Conservation (phyloP, 257 asterid genomes). For the Primulina huaijiensis region DNA sequence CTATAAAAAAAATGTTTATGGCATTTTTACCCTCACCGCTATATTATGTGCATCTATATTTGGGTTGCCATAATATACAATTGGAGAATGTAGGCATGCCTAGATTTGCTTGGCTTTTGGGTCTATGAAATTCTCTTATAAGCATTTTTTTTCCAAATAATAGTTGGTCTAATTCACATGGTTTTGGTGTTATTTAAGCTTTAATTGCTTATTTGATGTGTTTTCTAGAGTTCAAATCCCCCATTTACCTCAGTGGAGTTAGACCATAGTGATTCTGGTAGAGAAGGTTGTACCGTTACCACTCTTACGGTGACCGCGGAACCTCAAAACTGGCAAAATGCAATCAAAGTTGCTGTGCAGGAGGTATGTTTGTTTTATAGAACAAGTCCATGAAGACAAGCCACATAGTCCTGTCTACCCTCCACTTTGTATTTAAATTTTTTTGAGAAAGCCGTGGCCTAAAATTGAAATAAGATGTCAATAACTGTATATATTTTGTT, state of each 20-base stretch:
- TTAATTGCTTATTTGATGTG: conserved; percentile 30
- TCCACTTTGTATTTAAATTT: background rate
- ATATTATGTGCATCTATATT: conserved; percentile 16
- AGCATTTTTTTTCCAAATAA: background rate
- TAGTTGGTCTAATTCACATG: conserved; percentile 20
- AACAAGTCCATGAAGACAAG: background rate
- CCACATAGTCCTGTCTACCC: background rate
- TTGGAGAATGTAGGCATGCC: conserved; percentile 6
- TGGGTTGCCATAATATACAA: conserved; percentile 2
- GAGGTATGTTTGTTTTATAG: conserved; percentile 61
- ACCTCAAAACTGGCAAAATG: conserved; percentile 91
- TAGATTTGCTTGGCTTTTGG: background rate
- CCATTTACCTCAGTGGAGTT: conserved; percentile 96
- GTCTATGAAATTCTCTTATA: conserved; percentile 16
- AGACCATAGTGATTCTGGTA: conserved; percentile 99
- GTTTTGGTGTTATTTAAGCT: conserved; percentile 21
- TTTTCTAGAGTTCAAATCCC: conserved; percentile 91
- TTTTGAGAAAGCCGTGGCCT: background rate
- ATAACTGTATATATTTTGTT: conserved; percentile 2
- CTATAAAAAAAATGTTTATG: background rate
- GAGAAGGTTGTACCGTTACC: conserved; percentile 98
- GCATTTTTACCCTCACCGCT: conserved; percentile 12
- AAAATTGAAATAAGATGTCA: background rate
- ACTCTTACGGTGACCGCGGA: conserved; percentile 97
- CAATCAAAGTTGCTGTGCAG: conserved; percentile 95